Percentiles rank a stretch among this genome's conserved stretches.
phyloP scores from a whole-genome alignment of 2,329 filamentous ascomycete species.

The Corniculantispora saksenae region DNA sequence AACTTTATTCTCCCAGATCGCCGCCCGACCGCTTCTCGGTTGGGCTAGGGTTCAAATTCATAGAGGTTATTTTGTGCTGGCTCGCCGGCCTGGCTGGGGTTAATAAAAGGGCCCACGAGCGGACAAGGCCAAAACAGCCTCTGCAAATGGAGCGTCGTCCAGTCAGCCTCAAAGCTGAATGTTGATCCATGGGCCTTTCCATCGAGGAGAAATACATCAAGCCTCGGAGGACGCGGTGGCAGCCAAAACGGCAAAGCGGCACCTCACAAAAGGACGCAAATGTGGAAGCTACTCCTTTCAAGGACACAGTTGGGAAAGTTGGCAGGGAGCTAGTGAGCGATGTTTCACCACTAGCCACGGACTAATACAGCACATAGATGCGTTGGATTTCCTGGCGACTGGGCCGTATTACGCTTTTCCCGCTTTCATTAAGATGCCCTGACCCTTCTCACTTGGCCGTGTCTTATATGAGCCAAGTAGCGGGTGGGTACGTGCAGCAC shows the following conservation, averaged over 20 bases:
- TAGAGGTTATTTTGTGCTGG: neutral
- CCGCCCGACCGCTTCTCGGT: neutral
- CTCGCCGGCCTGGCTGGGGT: neutral
- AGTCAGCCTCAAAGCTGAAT: neutral
- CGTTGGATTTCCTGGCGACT: neutral
- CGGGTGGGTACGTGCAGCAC: neutral
- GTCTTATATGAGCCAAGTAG: neutral
- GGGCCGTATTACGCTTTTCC: neutral
- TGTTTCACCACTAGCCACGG: constrained; percentile 3
- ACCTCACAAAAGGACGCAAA: neutral
- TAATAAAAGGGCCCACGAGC: neutral
- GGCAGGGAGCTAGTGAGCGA: neutral
- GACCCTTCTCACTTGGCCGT: neutral
- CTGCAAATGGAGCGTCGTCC: neutral
- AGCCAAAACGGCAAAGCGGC: neutral
- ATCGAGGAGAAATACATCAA: neutral
- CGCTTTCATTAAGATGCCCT: neutral
- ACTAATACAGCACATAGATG: neutral
- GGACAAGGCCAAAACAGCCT: neutral
- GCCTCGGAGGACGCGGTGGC: neutral
- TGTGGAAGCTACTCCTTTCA: neutral
- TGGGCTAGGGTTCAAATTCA: constrained; percentile 1
- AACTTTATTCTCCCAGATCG: neutral
- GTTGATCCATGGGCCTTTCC: neutral
- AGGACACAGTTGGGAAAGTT: neutral